Percentiles rank a stretch among this genome's conserved stretches.
Conservation (phyloP, 129 eudicot genomes). For the Deinandra increscens region DNA sequence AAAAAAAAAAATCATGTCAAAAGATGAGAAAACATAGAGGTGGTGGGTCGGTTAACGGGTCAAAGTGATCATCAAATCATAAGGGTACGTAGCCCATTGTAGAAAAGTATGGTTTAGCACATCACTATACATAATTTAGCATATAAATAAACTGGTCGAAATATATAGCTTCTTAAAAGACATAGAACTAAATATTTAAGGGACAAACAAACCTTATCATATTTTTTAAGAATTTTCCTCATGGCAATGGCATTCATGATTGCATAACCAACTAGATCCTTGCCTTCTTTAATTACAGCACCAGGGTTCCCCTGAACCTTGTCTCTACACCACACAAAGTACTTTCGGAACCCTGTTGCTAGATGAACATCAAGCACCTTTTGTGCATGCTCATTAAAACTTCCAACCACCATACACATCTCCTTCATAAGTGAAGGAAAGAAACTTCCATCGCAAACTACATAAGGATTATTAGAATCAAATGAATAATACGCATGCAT, state of each 20-base stretch:
- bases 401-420: slow-evolving; percentile 80
- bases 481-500: background rate
- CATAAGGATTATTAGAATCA: slow-evolving; percentile 14
- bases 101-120: background rate
- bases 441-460: slow-evolving; percentile 93
- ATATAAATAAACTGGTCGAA: background rate
- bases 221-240: slow-evolving; percentile 92
- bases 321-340: slow-evolving; percentile 60
- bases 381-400: slow-evolving; percentile 78
- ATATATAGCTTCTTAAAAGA: background rate
- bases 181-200: background rate
- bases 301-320: slow-evolving; percentile 56
- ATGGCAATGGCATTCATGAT: slow-evolving; percentile 80
- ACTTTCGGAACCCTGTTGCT: slow-evolving; percentile 77
- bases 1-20: background rate
- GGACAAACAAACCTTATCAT: slow-evolving; percentile 65
- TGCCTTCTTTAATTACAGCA: slow-evolving; percentile 69
- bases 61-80: too few species aligned
- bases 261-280: slow-evolving; percentile 83
- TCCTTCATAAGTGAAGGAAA: slow-evolving; percentile 88
- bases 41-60: background rate
- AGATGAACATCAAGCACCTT: slow-evolving; percentile 83
- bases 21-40: background rate
- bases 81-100: too few species aligned
- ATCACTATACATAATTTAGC: background rate